Base-by-base conservation (phyloP, 768 basidiomycete genomes). In the Daedalea quercina region DNA sequence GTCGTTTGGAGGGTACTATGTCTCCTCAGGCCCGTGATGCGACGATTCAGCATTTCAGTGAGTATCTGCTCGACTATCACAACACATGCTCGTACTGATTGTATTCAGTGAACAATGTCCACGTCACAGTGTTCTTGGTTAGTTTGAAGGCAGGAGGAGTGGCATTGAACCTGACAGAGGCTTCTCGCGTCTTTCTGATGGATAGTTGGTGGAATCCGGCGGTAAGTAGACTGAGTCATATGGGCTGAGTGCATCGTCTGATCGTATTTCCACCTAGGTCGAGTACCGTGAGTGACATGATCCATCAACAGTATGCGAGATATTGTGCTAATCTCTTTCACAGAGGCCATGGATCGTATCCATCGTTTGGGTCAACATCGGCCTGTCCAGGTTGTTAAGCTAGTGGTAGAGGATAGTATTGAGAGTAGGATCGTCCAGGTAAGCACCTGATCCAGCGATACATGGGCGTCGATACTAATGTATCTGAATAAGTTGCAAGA, bases 131-230 rank as follows among this genome's bases (percentile, higher is more conserved):
- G n/a, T 98, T 99, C 73, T 79, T 99, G 23, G 92, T 99, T 62
- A 90, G 87, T 57, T 74, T 99, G 64, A 98, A 96, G 68, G 95
- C 95, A 1, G 95, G 95, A 46, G 94, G 94, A 66, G 93, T 93
- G 3, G 91, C 90, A 2, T 75, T 95, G 47, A 94, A 94, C 65
- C 67, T 94, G 59, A 92, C 90, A 0, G 90, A 91, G 66, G 94
- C 94, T 0, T 92, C 90, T 31, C 87, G 90, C 24, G 93, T 96
- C 19, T 95, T 92, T 68, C 79, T 96, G 62, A 95, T 97, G 93
- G 95, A 95, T 65, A 90, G 87, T 58, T 95, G 92, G 92, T 95
- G 94, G 94, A 98, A 98, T 65, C 94, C 94, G 7, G 93, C 93
- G n/a, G 90, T 87, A 48, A 13, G 52, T 47, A 40, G 37, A 3